Evolutionary conservation across 2,329 filamentous ascomycete species (phyloP).

Genomic region (Venturia oleaginea): DNA sequence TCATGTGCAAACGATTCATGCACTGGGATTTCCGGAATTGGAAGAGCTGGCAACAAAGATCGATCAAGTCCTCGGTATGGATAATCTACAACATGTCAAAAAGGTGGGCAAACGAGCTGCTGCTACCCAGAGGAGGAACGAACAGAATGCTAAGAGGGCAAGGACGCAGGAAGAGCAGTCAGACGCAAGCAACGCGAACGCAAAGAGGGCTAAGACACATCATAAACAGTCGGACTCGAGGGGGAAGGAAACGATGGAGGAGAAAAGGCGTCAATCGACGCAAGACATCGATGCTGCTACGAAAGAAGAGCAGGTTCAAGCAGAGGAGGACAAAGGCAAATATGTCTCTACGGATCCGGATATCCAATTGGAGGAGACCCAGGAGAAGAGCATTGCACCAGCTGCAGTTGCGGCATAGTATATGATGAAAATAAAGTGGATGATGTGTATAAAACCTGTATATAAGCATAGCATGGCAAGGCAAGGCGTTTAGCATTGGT

Average conservation of each 20-base stretch:
- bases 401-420: not conserved
- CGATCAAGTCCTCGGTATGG: conserved; percentile 50
- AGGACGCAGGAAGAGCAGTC: not conserved
- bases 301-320: not conserved
- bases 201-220: not conserved
- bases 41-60: conserved; percentile 53
- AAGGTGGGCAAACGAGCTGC: conserved; percentile 9
- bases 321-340: conserved; percentile 8
- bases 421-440: not conserved
- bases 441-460: not conserved
- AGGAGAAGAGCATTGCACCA: not conserved
- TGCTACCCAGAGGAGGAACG: conserved; percentile 5
- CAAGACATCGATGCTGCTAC: not conserved
- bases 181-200: not conserved
- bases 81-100: conserved; percentile 1
- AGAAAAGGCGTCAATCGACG: not conserved
- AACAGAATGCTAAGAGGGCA: conserved; percentile 3
- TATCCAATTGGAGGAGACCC: not conserved
- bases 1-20: conserved; percentile 60
- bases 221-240: not conserved
- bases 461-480: not conserved
- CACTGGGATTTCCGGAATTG: conserved; percentile 56
- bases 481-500: conserved; percentile 1
- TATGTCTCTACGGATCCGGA: not conserved
- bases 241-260: not conserved